Conservation (phyloP, 2,329 filamentous ascomycete genomes). For the Celoporthe dispersa region DNA sequence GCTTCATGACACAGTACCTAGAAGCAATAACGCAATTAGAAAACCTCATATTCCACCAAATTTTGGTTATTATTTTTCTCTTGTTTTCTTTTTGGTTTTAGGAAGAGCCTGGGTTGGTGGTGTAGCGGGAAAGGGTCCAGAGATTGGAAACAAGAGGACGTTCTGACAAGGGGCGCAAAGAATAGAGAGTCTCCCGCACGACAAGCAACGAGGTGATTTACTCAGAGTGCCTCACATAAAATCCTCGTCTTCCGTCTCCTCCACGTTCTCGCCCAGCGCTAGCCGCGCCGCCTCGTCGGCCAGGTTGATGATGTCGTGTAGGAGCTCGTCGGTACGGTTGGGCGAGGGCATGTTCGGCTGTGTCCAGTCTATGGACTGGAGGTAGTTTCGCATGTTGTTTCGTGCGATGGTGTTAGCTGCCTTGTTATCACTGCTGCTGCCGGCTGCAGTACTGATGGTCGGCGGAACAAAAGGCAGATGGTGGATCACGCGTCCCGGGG, state of each 20-base stretch:
- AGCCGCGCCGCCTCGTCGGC: constrained; percentile 49
- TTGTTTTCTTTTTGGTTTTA: background rate
- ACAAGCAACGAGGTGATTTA: constrained; percentile 16
- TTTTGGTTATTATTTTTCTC: background rate
- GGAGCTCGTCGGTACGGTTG: constrained; percentile 42
- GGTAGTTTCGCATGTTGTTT: constrained; percentile 26
- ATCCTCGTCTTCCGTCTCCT: constrained; percentile 43
- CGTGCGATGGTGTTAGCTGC: constrained; percentile 13
- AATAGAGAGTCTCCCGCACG: constrained; percentile 26
- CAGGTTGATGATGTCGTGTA: constrained; percentile 45
- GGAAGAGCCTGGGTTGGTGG: constrained; percentile 2
- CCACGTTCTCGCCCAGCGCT: constrained; percentile 41
- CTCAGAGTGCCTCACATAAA: constrained; percentile 43
- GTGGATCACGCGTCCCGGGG: constrained; percentile 10
- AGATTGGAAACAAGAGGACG: constrained; percentile 16
- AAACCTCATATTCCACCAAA: background rate
- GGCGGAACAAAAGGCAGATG: constrained; percentile 18
- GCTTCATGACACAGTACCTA: constrained; percentile 32
- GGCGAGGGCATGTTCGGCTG: constrained; percentile 33
- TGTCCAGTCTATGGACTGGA: constrained; percentile 29
- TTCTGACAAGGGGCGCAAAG: constrained; percentile 14
- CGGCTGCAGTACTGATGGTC: constrained; percentile 13
- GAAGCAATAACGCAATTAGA: constrained; percentile 21
- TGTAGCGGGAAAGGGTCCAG: background rate
- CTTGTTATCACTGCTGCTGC: constrained; percentile 7